These are phyloP conservation scores for Agaricus blazei DNA, from an alignment of 768 basidiomycete species.

Conservation along the genomic window DNA sequence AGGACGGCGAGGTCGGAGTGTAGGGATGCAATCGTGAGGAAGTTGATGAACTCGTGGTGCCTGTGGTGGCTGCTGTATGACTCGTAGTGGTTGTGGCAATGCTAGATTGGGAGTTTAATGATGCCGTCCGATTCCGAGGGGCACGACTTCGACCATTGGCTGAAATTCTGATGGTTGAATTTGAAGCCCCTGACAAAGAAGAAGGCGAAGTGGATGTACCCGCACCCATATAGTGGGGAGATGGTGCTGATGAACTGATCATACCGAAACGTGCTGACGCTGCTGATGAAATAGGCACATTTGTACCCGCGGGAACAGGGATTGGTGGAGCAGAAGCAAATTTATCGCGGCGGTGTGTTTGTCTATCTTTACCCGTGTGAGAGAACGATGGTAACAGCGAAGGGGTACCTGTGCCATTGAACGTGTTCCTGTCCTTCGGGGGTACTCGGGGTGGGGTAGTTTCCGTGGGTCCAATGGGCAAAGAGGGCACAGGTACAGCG, in stretches of 20 bases:
- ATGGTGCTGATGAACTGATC: background rate
- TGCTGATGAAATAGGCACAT: background rate
- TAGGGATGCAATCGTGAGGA: conserved; percentile 5
- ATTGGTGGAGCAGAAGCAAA: conserved; percentile 11
- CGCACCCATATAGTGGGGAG: background rate
- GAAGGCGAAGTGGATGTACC: background rate
- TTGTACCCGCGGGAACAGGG: conserved; percentile 3
- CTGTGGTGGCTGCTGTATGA: conserved; percentile 5
- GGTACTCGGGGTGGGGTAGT: conserved; percentile 12
- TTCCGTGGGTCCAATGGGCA: conserved; percentile 16
- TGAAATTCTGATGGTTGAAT: conserved; percentile 2
- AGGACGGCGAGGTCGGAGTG: conserved; percentile 2
- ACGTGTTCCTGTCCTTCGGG: background rate
- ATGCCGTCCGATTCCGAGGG: conserved; percentile 6
- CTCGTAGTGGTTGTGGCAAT: conserved; percentile 7
- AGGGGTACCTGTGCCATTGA: background rate
- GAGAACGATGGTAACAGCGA: background rate
- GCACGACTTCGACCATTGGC: background rate
- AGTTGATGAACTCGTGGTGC: conserved; percentile 4
- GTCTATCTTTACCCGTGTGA: conserved; percentile 9
- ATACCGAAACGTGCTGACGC: background rate
- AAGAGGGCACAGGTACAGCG: conserved; percentile 13
- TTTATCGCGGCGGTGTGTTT: conserved; percentile 8
- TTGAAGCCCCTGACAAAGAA: background rate
- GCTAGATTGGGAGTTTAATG: conserved; percentile 6